These are phyloP conservation scores for Flammula alnicola DNA, from an alignment of 1,284 basidiomycete species.

Conservation along the genomic window DNA sequence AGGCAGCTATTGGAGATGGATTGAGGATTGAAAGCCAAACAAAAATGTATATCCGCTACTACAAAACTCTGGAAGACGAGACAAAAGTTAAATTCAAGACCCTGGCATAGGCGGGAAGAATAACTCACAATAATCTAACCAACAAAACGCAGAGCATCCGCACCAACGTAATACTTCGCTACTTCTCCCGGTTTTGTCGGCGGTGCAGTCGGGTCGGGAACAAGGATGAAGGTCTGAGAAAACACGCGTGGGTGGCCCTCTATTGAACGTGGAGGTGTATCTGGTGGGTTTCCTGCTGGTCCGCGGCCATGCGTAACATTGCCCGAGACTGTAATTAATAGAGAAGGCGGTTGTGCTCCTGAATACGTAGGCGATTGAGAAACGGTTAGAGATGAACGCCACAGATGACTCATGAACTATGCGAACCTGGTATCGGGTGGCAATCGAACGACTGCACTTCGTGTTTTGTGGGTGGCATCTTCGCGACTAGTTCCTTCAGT, in stretches of 20 bases:
- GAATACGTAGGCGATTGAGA: slow-evolving; percentile 8
- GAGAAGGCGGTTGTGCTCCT: slow-evolving; percentile 79
- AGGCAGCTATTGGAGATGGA: slow-evolving; percentile 1
- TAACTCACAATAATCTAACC: slow-evolving; percentile 47
- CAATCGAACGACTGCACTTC: slow-evolving; percentile 87
- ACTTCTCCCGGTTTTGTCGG: slow-evolving; percentile 69
- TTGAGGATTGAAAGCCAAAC: not conserved
- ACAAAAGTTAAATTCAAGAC: not conserved
- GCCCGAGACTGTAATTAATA: slow-evolving; percentile 78
- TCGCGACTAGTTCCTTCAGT: slow-evolving; percentile 63
- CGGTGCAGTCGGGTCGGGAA: slow-evolving; percentile 69
- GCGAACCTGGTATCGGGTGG: slow-evolving; percentile 81
- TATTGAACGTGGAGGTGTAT: slow-evolving; percentile 54
- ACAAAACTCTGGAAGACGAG: slow-evolving; percentile 12
- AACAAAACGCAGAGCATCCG: slow-evolving; percentile 79
- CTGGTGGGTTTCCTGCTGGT: slow-evolving; percentile 57
- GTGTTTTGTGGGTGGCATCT: slow-evolving; percentile 77
- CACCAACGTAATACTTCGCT: slow-evolving; percentile 78
- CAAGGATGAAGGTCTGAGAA: slow-evolving; percentile 84
- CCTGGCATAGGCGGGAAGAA: not conserved
- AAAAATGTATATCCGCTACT: slow-evolving; percentile 9
- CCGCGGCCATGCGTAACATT: slow-evolving; percentile 75
- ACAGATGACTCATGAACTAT: slow-evolving; percentile 1
- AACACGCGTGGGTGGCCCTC: slow-evolving; percentile 84
- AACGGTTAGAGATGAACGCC: slow-evolving; percentile 5